A percentile compares a stretch with the other conserved stretches of the same genome.
These are phyloP conservation scores for Endocalyx cinctus DNA, from an alignment of 2,329 filamentous ascomycete species.

Conservation along the genomic window DNA sequence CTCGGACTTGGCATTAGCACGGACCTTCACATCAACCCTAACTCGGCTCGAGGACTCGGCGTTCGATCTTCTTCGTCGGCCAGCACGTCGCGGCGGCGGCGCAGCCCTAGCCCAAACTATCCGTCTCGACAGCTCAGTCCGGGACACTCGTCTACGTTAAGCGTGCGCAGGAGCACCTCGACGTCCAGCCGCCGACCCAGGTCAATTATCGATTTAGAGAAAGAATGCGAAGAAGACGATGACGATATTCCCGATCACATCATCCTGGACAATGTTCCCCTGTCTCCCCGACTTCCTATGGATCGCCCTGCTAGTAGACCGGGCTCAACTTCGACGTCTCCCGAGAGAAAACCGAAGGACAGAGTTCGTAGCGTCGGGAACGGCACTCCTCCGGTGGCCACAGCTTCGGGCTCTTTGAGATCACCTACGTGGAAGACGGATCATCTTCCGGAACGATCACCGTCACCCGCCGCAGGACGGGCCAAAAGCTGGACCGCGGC, in stretches of 20 bases:
- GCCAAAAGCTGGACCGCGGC: constrained; percentile 73
- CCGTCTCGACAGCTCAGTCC: constrained; percentile 35
- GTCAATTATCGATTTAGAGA: constrained; percentile 65
- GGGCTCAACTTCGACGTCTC: constrained; percentile 49
- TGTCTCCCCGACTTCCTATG: constrained; percentile 64
- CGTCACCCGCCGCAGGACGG: constrained; percentile 46
- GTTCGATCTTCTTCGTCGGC: constrained; percentile 37
- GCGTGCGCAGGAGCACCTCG: constrained; percentile 62
- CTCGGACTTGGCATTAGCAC: too few relatives aligned
- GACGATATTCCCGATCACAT: constrained; percentile 74
- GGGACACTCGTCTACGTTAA: constrained; percentile 34
- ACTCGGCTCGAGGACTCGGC: constrained; percentile 30
- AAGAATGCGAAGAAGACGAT: constrained; percentile 72
- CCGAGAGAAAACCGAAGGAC: constrained; percentile 47
- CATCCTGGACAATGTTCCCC: constrained; percentile 75
- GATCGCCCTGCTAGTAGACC: constrained; percentile 52
- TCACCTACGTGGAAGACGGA: constrained; percentile 52
- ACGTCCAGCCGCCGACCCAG: constrained; percentile 63
- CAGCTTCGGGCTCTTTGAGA: constrained; percentile 55
- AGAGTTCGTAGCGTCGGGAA: constrained; percentile 56
- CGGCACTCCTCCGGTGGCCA: constrained; percentile 56
- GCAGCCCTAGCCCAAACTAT: constrained; percentile 48
- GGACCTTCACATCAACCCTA: constrained; percentile 20
- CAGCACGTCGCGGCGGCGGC: constrained; percentile 34
- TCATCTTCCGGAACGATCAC: constrained; percentile 27